Evolutionary conservation across 768 basidiomycete species (phyloP), one percentile per base, ranked within the genome.

Genomic region (Boletellus ananiceps): DNA sequence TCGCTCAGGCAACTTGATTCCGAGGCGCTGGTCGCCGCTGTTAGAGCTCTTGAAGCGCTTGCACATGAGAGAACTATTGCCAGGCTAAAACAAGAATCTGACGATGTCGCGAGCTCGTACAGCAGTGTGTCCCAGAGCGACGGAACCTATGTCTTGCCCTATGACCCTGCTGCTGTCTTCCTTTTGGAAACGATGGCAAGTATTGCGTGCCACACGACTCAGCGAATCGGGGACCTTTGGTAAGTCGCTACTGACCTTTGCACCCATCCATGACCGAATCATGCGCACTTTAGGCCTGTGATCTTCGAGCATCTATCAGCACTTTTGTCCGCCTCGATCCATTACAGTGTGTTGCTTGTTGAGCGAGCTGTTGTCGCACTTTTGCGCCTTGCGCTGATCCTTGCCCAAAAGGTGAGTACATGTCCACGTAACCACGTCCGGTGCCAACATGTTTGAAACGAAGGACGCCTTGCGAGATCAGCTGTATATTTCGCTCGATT

Each of bases 111-210:
- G 35, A 60, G 71, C 23, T 64, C 75, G 1, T 64, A 60, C 33
- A 62, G 56, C 14, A 59, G 58, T n/a, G 54, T 61, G 13, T 60
- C 69, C 2, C 61, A 73, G 16, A 70, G 70, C 61, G 78, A 78
- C 25, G 72, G 65, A 5, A 61, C 69, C 2, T 78, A 74, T 46
- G 78, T 84, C 44, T 70, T 95, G 8, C 83, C 94, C 9, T 99
- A 98, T 59, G 96, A 99, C 64, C 93, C 96, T 11, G 90, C 93
- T 3, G 90, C 93, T 8, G 85, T 96, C 1, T 95, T 97, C 70
- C 81, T 98, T 33, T 69, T 98, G 52, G 96, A 99, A 68, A 89
- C 83, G 43, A 95, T 97, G 86, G 83, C 92, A 56, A 95, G 92
- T 66, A 82, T 98, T 35, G 78, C 87, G 2, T 83, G 80, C 54